Base-by-base conservation (phyloP, 495 filamentous ascomycete genomes). In the Amphirosellinia nigrospora region DNA sequence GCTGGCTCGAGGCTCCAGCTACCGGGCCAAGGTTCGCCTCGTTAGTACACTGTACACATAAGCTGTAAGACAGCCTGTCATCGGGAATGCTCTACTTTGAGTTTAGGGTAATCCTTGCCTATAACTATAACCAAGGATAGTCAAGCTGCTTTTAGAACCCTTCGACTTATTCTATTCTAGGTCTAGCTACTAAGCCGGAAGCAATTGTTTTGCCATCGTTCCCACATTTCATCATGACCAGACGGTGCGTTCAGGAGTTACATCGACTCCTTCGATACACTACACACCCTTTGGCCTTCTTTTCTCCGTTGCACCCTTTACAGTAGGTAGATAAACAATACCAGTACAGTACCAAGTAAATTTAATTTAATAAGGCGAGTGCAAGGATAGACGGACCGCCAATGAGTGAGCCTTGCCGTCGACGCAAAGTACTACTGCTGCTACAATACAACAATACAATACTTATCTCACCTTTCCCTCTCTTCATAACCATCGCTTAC, bases 211-310 rank as follows among this genome's bases (percentile, higher is more conserved):
- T 34, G 21, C 23, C 34, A 10, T 34, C 21, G 32, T 45, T 15
- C 36, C 64, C 64, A 66, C 45, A 66, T 55, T 66, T 66, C 34
- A 66, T 66, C 32, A 56, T 56, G 64, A 38, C 46, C 64, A 19
- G 50, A 59, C 41, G 63, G 46, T 21, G 46, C 32, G 39, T 53
- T 65, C 63, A 65, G 63, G 63, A 65, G 63, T 53, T 65, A 65
- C 63, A 53, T 61, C 36, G 58, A 61, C 56, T 39, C 56, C 56
- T 52, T 38, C 26, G 13, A 41, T 50, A 64, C 61, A 65, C 39
- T 62, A 45, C 59, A 43, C 59, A 45, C 60, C 60, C 36, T 30
- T 63, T 63, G 39, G 60, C 26, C 39, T 63, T 63, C 36, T 46
- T n/a, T 63, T 32, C 39, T 43, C 58, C 58, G 58, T 61, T 61